These are phyloP conservation scores for Lactifluus volemus DNA, from an alignment of 768 basidiomycete genomes.

Conservation along the genomic window DNA sequence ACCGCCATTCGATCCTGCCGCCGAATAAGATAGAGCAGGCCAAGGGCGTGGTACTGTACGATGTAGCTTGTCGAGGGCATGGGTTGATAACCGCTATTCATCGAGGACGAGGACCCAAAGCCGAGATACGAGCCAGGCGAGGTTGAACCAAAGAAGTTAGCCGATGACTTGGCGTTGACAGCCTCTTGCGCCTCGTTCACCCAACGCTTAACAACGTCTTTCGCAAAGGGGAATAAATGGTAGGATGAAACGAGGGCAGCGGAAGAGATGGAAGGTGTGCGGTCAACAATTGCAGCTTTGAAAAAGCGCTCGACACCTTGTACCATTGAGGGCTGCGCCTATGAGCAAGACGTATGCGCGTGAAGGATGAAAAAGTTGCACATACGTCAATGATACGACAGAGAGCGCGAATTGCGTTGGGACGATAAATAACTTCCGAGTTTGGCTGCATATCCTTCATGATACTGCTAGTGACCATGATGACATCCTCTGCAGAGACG, in stretches of 20 bases:
- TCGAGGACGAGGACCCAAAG: constrained; percentile 45
- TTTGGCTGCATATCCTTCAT: constrained; percentile 99
- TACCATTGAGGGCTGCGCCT: constrained; percentile 89
- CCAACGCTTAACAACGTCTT: constrained; percentile 97
- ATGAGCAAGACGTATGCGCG: constrained; percentile 7
- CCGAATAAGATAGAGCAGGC: constrained; percentile 87
- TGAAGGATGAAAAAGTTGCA: constrained; percentile 18
- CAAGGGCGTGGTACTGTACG: constrained; percentile 95
- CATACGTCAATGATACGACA: constrained; percentile 96
- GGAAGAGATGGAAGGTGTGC: constrained; percentile 89
- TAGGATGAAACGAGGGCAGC: constrained; percentile 96
- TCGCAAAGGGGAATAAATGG: constrained; percentile 88
- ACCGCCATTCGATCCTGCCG: constrained; percentile 99
- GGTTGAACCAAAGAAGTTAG: constrained; percentile 48
- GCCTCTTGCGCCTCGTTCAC: constrained; percentile 99
- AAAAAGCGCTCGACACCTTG: constrained; percentile 99
- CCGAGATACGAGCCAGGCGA: constrained; percentile 58
- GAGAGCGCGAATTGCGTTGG: constrained; percentile 93
- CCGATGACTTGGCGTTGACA: constrained; percentile 76
- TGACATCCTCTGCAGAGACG: constrained; percentile 93
- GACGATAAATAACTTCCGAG: constrained; percentile 95
- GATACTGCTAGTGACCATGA: constrained; percentile 98
- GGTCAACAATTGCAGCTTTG: constrained; percentile 98
- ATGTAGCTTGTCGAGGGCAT: constrained; percentile 86
- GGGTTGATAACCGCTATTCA: constrained; percentile 58